Evolutionary conservation across 2,329 filamentous ascomycete genomes (phyloP), one percentile per base, ranked within the genome.

Genomic region (Talaromyces sp.): DNA sequence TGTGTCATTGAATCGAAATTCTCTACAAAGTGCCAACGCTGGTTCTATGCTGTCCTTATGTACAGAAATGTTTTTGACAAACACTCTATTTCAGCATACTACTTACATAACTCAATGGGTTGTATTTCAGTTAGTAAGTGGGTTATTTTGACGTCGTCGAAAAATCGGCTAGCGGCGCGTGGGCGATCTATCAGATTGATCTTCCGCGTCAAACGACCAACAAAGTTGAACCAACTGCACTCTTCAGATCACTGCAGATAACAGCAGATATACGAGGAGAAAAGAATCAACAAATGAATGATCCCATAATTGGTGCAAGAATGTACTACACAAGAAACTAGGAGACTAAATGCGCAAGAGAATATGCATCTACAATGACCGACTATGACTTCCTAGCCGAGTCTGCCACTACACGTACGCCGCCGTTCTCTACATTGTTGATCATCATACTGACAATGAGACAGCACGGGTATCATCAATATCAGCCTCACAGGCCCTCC

Each of bases 401-500:
- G 47, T 22, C 38, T 15, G 15, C 34, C 27, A 45, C 36, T n/a
- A 59, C 56, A 34, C 31, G 47, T 58, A 65, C 17, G 53, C 34
- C 29, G 1, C 25, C 13, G n/a, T 36, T 1, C 29, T 17, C 31
- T 19, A 31, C 31, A 6, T 8, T 51, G 27, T 6, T 27, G 27
- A 17, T 5, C 31, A 1, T 13, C 3, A 65, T 65, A 64, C 59
- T 68, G n/a, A 66, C 25, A 7, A 15, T 36, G 8, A 7, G 13
- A 11, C 64, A 77, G 76, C 66, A 25, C 74, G 74, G 6, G 70
- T 75, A 58, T 68, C 72, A 49, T 78, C 73, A 11, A 75, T 76
- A 45, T 73, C 76, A 8, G 76, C 76, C 34, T 78, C 76, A 11
- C 76, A 78, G 68, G 76, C 76, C 1, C 67, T 78, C 3, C 72